Conservation (phyloP, 225 moss, liverwort and hornwort species). For the Rhytidiadelphus loreus region DNA sequence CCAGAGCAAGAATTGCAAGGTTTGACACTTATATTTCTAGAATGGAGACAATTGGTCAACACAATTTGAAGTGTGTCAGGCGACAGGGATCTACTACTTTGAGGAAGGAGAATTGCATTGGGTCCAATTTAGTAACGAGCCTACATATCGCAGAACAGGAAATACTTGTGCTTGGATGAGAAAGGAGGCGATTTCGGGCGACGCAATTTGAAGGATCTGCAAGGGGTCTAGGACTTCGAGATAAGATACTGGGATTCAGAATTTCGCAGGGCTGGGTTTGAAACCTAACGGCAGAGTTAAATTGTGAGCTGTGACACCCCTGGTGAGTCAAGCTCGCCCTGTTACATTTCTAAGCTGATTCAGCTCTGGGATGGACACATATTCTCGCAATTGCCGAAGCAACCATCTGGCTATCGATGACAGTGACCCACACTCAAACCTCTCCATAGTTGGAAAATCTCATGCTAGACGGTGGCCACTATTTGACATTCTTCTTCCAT, state of each 20-base stretch:
- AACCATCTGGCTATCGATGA: neutral
- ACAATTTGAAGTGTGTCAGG: neutral
- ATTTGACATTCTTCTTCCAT: neutral
- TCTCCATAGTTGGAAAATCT: neutral
- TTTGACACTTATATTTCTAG: neutral
- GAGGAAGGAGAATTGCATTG: neutral
- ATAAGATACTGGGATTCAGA: too few species aligned
- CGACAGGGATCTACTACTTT: neutral
- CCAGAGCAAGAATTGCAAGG: neutral
- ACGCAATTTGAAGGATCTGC: neutral
- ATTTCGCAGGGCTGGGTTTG: neutral
- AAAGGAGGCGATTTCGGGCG: neutral
- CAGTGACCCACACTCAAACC: conserved; percentile 3
- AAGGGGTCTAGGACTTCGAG: neutral
- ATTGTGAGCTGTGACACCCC: too few species aligned
- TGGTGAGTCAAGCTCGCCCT: neutral
- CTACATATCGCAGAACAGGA: neutral
- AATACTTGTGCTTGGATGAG: neutral
- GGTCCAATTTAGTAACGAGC: neutral
- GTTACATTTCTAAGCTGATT: neutral
- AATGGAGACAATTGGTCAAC: neutral
- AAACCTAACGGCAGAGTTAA: neutral
- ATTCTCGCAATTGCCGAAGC: neutral
- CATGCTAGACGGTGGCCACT: neutral
- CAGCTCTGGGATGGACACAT: neutral